Evolutionary conservation across 1,139 yeast genomes (phyloP).

Genomic region (Geotrichum carabidarum): DNA sequence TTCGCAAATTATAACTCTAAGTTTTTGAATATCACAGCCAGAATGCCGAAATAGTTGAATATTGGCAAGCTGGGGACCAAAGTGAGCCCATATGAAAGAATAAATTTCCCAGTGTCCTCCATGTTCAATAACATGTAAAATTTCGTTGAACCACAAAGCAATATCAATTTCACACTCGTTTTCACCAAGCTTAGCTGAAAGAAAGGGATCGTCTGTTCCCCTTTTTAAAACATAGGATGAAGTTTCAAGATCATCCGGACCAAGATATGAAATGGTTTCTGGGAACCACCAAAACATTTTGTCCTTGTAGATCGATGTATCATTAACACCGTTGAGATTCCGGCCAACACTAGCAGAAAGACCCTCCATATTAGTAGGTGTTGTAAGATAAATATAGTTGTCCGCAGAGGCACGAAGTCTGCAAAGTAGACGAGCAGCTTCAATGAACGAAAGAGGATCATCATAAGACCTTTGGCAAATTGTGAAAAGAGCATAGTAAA

Average conservation of each 20-base stretch:
- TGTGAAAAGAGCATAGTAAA: slow-evolving; percentile 26
- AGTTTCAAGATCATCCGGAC: slow-evolving; percentile 37
- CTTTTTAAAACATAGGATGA: slow-evolving; percentile 32
- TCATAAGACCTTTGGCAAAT: slow-evolving; percentile 25
- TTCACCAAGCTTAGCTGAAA: background rate
- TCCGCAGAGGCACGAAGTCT: slow-evolving; percentile 52
- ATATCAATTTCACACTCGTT: slow-evolving; percentile 40
- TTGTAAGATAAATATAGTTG: slow-evolving; percentile 46
- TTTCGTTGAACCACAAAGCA: slow-evolving; percentile 49
- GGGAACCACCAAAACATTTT: slow-evolving; percentile 54
- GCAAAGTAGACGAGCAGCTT: slow-evolving; percentile 50
- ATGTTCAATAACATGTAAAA: slow-evolving; percentile 48
- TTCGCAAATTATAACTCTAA: slow-evolving; percentile 53
- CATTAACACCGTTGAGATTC: slow-evolving; percentile 36
- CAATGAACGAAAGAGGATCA: slow-evolving; percentile 40
- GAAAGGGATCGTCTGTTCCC: background rate
- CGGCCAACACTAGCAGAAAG: slow-evolving; percentile 56
- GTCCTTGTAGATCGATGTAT: slow-evolving; percentile 25
- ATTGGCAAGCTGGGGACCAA: slow-evolving; percentile 68
- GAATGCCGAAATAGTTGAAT: slow-evolving; percentile 49
- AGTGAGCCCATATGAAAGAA: slow-evolving; percentile 61
- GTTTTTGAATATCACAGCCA: slow-evolving; percentile 43
- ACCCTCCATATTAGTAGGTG: slow-evolving; percentile 63
- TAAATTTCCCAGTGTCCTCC: slow-evolving; percentile 68
- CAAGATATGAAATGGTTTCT: slow-evolving; percentile 49